Conservation (phyloP, 257 asterid species). For the Orobanche coerulescens region DNA sequence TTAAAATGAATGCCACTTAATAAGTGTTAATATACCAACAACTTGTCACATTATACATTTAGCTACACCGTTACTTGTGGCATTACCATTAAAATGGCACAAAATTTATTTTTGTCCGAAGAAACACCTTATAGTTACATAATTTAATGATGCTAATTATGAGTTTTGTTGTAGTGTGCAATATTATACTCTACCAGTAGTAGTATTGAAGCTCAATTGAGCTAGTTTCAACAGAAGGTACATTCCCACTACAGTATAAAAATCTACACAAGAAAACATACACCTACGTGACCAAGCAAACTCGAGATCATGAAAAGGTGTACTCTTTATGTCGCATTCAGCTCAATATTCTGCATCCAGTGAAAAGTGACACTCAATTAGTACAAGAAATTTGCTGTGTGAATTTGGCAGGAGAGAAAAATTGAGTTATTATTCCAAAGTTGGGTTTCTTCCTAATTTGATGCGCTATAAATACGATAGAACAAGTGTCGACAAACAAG, state of each 20-base stretch:
- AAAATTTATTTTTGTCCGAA: too few relatives aligned
- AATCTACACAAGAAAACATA: not conserved
- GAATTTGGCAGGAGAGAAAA: not conserved
- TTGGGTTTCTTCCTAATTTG: not conserved
- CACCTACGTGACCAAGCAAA: slow-evolving; percentile 16
- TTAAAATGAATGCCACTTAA: too few relatives aligned
- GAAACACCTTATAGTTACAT: too few relatives aligned
- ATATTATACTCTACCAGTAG: too few relatives aligned
- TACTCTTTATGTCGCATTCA: slow-evolving; percentile 24
- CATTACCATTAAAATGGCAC: too few relatives aligned
- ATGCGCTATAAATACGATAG: too few relatives aligned
- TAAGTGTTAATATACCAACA: too few relatives aligned
- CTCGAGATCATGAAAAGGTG: not conserved
- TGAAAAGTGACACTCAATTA: slow-evolving; percentile 10
- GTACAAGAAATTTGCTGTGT: not conserved
- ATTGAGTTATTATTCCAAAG: not conserved
- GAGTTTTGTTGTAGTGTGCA: too few relatives aligned
- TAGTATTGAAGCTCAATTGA: slow-evolving; percentile 5
- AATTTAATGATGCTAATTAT: too few relatives aligned
- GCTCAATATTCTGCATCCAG: slow-evolving; percentile 33
- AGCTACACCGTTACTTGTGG: too few relatives aligned
- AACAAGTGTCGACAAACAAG: not conserved
- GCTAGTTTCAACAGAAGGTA: slow-evolving; percentile 7
- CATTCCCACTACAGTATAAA: slow-evolving; percentile 8
- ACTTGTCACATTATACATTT: too few relatives aligned